phyloP scores from a whole-genome alignment of 805 yeast genomes.

The Hanseniaspora nectarophila region DNA sequence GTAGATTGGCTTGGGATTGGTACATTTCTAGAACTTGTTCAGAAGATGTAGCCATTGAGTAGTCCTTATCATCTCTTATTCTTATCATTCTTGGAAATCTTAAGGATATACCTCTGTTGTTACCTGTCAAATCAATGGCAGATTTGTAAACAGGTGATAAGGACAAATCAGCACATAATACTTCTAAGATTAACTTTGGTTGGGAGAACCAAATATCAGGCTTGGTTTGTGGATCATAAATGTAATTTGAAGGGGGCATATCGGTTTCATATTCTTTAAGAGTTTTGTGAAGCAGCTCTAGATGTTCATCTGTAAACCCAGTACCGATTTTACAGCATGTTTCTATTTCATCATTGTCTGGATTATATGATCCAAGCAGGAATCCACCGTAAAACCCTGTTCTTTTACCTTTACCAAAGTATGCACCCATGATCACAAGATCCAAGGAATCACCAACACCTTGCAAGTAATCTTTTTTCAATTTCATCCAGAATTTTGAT shows the following conservation, averaged over 20 bases:
- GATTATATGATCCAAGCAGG: conserved; percentile 76
- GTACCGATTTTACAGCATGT: conserved; percentile 96
- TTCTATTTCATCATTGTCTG: conserved; percentile 84
- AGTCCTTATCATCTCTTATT: conserved; percentile 71
- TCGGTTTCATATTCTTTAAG: conserved; percentile 56
- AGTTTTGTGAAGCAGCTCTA: conserved; percentile 46
- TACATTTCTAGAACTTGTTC: conserved; percentile 78
- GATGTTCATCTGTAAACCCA: conserved; percentile 80
- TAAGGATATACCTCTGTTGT: conserved; percentile 60
- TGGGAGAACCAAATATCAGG: conserved; percentile 90
- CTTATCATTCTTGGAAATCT: conserved; percentile 81
- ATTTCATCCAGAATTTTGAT: conserved; percentile 87
- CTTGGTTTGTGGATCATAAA: conserved; percentile 57
- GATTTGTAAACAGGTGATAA: conserved; percentile 84
- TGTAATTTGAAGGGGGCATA: conserved; percentile 53
- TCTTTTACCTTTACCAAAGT: conserved; percentile 85
- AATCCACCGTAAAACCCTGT: conserved; percentile 95
- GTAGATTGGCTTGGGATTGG: conserved; percentile 47
- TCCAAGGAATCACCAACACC: conserved; percentile 96
- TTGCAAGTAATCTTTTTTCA: conserved; percentile 86
- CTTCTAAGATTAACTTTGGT: conserved; percentile 74
- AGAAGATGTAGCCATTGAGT: conserved; percentile 77
- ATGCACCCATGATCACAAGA: conserved; percentile 87
- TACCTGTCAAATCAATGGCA: conserved; percentile 53
- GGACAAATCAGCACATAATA: conserved; percentile 80